phyloP scores from a whole-genome alignment of 257 asterid genomes.

The Ballota nigra region DNA sequence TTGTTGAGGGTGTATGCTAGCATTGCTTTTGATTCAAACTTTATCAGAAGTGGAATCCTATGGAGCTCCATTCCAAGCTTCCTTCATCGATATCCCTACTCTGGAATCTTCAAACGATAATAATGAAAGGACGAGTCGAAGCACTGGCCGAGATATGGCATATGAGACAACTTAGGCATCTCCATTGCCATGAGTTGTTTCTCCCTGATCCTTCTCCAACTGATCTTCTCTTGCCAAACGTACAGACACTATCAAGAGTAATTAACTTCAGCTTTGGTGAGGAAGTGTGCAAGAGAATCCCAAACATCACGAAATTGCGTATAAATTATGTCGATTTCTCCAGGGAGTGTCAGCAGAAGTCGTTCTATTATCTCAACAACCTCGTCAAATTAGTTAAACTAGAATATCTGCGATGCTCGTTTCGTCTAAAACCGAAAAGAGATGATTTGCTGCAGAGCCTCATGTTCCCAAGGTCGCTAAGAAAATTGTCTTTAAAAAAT shows the following conservation, averaged over 20 bases:
- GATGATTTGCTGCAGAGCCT: neutral
- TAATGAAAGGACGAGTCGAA: neutral
- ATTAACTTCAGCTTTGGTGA: neutral
- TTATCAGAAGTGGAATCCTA: neutral
- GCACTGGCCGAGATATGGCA: neutral
- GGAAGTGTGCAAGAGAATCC: constrained; percentile 8
- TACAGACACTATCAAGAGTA: neutral
- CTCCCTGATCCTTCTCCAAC: constrained; percentile 14
- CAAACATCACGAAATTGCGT: constrained; percentile 11
- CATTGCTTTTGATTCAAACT: neutral
- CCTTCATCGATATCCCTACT: constrained; percentile 9
- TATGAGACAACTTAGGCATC: neutral
- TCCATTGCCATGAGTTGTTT: neutral
- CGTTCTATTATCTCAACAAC: neutral
- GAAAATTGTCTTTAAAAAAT: neutral
- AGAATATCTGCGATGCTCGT: neutral
- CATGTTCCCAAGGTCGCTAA: constrained; percentile 8
- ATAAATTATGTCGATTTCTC: neutral
- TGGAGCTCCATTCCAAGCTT: neutral
- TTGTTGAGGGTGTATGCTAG: neutral
- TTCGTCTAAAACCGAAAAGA: neutral
- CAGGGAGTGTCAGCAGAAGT: neutral
- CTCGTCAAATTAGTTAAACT: neutral
- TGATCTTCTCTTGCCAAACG: neutral
- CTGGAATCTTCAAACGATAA: constrained; percentile 24